Percentiles rank a stretch among this genome's conserved stretches.
Evolutionary conservation across 1,139 yeast genomes (phyloP).

Genomic region (Nadsonia starkeyi-henricii): DNA sequence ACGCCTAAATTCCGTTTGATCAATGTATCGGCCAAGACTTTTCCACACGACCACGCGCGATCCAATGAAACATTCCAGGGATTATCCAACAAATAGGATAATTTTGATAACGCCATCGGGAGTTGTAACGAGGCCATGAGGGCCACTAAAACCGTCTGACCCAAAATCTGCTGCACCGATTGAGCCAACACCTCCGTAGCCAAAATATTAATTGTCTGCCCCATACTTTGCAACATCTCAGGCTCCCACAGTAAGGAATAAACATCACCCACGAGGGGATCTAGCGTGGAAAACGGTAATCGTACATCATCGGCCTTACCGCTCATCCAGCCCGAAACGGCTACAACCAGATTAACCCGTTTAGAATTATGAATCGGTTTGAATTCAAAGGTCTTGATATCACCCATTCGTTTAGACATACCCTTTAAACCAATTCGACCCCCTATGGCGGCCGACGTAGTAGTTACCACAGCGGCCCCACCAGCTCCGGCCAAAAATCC

Average conservation of each 20-base stretch:
- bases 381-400: conserved; percentile 86
- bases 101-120: conserved; percentile 82
- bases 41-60: conserved; percentile 95
- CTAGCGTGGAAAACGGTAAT: conserved; percentile 89
- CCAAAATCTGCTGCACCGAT: conserved; percentile 87
- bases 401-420: conserved; percentile 77
- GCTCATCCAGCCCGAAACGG: conserved; percentile 97
- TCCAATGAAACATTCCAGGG: conserved; percentile 98
- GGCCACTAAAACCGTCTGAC: conserved; percentile 83
- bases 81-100: conserved; percentile 81
- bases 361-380: conserved; percentile 85
- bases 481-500: conserved; percentile 94
- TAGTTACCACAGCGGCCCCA: conserved; percentile 87
- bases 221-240: conserved; percentile 89
- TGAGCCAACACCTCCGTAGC: conserved; percentile 91
- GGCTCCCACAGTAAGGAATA: conserved; percentile 95
- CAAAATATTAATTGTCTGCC: conserved; percentile 84
- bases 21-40: conserved; percentile 79
- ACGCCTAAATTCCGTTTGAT: conserved; percentile 81
- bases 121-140: conserved; percentile 91
- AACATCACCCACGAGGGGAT: conserved; percentile 95
- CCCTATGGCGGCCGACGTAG: conserved; percentile 85
- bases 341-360: conserved; percentile 74
- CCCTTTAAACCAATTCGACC: conserved; percentile 80
- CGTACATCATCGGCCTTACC: conserved; percentile 93